Evolutionary conservation across 768 basidiomycete species (phyloP), one percentile per base, ranked within the genome.

Genomic region (Gyrodon lividus): DNA sequence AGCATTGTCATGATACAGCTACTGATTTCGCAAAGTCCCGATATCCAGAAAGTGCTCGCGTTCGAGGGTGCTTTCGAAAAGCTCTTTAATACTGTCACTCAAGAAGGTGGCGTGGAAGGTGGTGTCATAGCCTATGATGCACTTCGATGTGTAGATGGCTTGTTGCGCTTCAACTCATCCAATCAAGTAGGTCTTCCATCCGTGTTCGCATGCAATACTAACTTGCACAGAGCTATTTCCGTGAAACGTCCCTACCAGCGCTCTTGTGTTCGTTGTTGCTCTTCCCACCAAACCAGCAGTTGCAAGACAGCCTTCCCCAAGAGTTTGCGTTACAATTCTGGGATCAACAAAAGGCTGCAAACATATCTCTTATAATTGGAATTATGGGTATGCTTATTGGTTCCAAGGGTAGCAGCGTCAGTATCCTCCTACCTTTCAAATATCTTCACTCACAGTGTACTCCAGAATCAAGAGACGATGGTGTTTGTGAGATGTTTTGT

Each of bases 21-120:
- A 5, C 75, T 99, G 13, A 82, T 89, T 33, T 82, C 84, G 0
- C 88, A 94, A 59, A 98, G 89, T 59, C 82, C 89, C 28, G 92
- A 98, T 66, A 90, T 99, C 31, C 96, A 98, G 64, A 98, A 98
- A 70, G 84, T 98, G 26, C 82, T 98, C 40, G 93, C 95, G 0
- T 99, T 99, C 60, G 93, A 94, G 59, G 94, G 97, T 17, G 91
- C 90, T 2, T 98, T 99, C 62, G 97, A 99, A 74, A 92, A 88
- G 65, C 78, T 99, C 26, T 93, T 98, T 72, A 85, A 85, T 49
- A 93, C 90, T 43, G 81, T 98, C 54, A 78, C 81, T 8, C 79
- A 82, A 55, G 96, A 98, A 68, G 92, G 93, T 19, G 97, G 97
- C 0, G 77, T 94, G 20, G 95, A 98, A 59, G 94, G 95, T 14